Conservation (phyloP, 345 rosid species). For the Melaleuca alternifolia region DNA sequence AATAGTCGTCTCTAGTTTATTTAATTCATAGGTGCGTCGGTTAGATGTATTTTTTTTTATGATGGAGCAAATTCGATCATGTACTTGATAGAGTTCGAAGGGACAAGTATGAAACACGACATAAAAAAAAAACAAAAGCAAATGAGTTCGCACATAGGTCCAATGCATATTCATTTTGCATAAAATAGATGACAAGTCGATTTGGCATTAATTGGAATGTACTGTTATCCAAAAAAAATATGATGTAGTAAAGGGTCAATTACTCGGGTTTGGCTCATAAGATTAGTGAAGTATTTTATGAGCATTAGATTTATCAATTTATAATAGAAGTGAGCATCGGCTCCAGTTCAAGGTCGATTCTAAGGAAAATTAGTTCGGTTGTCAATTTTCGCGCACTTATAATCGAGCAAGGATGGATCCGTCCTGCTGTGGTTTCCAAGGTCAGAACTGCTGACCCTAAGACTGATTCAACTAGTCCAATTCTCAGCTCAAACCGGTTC, state of each 20-base stretch:
- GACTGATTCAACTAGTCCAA: not conserved
- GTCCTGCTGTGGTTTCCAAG: not conserved
- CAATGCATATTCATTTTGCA: not conserved
- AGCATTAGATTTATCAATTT: not conserved
- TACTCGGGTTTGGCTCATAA: not conserved
- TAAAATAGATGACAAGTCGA: too few relatives aligned
- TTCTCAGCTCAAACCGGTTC: not conserved
- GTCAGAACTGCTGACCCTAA: accelerated
- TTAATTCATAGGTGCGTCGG: too few relatives aligned
- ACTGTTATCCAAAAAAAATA: not conserved
- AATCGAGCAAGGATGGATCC: not conserved
- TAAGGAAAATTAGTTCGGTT: not conserved
- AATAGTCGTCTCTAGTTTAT: too few relatives aligned
- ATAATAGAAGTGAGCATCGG: not conserved
- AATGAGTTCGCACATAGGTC: not conserved
- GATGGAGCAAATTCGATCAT: not conserved
- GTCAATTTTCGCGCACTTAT: not conserved
- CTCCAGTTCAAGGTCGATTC: not conserved
- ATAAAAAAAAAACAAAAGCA: not conserved
- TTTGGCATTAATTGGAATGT: not conserved
- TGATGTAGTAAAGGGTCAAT: not conserved
- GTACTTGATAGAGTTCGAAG: not conserved
- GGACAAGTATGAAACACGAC: not conserved
- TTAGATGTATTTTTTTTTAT: not conserved
- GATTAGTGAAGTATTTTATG: not conserved